phyloP scores from a whole-genome alignment of 805 yeast species.

The Kodamaea hsintzibuensis region DNA sequence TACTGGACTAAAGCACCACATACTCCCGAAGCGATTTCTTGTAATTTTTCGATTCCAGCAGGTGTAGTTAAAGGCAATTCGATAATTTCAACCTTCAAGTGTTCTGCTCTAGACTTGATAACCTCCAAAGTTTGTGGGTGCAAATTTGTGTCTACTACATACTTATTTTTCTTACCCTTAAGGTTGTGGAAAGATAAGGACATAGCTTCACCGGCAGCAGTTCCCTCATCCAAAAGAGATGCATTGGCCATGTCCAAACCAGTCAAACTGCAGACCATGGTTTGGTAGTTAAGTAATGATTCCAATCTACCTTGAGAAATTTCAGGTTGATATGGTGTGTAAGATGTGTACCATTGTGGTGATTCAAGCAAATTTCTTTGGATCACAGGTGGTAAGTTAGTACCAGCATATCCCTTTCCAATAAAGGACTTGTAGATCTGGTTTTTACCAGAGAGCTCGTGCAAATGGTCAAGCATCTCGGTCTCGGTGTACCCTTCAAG shows the following conservation, averaged over 20 bases:
- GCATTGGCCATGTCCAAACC: slow-evolving; percentile 96
- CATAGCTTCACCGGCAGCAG: slow-evolving; percentile 98
- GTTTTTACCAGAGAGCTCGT: slow-evolving; percentile 73
- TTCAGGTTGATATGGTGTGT: slow-evolving; percentile 98
- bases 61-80: slow-evolving; percentile 54
- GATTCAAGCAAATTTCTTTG: slow-evolving; percentile 89
- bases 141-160: slow-evolving; percentile 70
- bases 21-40: slow-evolving; percentile 33
- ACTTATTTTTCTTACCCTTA: slow-evolving; percentile 67
- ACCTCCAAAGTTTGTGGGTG: slow-evolving; percentile 89
- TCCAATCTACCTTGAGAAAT: slow-evolving; percentile 96
- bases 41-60: slow-evolving; percentile 29
- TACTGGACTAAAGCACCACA: slow-evolving; percentile 90
- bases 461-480: slow-evolving; percentile 70
- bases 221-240: slow-evolving; percentile 91
- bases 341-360: slow-evolving; percentile 98
- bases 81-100: slow-evolving; percentile 65
- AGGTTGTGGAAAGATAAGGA: slow-evolving; percentile 68
- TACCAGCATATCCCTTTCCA: slow-evolving; percentile 94
- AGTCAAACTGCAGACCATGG: slow-evolving; percentile 86
- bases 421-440: slow-evolving; percentile 72
- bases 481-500: slow-evolving; percentile 75
- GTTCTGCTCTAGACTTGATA: slow-evolving; percentile 72
- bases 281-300: slow-evolving; percentile 86
- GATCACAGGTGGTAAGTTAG: slow-evolving; percentile 85